Evolutionary conservation across 1,284 basidiomycete genomes (phyloP), one percentile per base, ranked within the genome.

Genomic region (Laetiporus sulphureus): DNA sequence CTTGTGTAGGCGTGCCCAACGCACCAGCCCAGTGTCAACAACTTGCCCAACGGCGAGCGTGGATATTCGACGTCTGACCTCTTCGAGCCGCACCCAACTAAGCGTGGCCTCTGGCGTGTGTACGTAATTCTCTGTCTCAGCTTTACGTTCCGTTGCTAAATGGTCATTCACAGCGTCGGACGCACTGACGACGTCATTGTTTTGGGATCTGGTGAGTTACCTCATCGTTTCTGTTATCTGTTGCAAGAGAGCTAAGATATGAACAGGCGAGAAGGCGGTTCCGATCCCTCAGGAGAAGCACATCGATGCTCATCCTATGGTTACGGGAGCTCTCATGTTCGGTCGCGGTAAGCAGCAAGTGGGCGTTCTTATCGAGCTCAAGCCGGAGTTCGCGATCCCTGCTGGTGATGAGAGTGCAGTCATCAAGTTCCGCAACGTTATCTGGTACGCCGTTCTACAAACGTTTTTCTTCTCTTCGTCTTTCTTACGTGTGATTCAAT

Each of bases 191-290:
- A 54, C 38, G 48, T 51, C 1, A 35, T 43, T 23, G 41, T 43
- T 4, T 36, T 43, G 16, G 41, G 41, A 16, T 43, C 41, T 4
- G 41, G 41, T 38, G n/a, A 3, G 41, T 31, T n/a, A n/a, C n/a
- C n/a, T n/a, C n/a, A n/a, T n/a, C 13, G 22, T 5, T 11, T 22
- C 11, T 34, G 16, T 18, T 2, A 5, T 5, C 15, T 20, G 10
- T 2, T 32, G 2, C 19, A 15, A 18, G 10, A 13, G 22, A 16
- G 4, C 15, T 22, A 27, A 39, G 10, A 32, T 13, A 6, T 35
- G 5, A 35, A 12, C 25, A 45, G 71, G 69, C 10, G 70, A 72
- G 49, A 72, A 72, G 59, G 66, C 67, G 6, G 44, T 64, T 0
- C 64, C 64, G 6, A 47, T 52, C 11, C 55, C 54, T 0, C 59